Evolutionary conservation across 805 yeast genomes (phyloP).

Genomic region (Zygoascus ofunaensis): DNA sequence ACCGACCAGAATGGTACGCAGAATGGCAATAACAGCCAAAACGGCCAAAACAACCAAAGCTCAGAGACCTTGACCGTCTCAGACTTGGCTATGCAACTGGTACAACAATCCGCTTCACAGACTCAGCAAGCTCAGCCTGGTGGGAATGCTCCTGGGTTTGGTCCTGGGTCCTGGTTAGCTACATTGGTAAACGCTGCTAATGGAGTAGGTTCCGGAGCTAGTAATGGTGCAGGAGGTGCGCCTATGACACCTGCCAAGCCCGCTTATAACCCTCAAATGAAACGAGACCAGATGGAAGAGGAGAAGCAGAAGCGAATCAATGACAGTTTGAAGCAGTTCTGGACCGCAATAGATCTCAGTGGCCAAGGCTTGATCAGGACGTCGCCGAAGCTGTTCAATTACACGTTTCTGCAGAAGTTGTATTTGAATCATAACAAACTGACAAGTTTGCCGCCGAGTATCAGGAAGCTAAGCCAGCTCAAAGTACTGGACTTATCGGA

Average conservation of each 20-base stretch:
- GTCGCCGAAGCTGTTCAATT: conserved; percentile 67
- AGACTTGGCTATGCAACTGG: conserved; percentile 32
- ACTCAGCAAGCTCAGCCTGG: neutral
- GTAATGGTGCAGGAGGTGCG: conserved; percentile 21
- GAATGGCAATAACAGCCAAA: neutral
- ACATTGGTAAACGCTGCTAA: neutral
- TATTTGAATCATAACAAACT: conserved; percentile 82
- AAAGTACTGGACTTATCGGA: conserved; percentile 79
- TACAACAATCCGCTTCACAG: conserved; percentile 14
- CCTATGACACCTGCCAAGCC: conserved; percentile 16
- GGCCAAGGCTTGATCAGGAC: conserved; percentile 75
- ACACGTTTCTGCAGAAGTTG: conserved; percentile 74
- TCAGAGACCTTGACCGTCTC: conserved; percentile 28
- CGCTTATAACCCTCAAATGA: conserved; percentile 21
- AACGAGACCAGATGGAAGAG: conserved; percentile 32
- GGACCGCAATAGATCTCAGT: conserved; percentile 90
- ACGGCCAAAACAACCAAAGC: conserved; percentile 17
- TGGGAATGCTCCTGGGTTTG: neutral
- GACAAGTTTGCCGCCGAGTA: conserved; percentile 53
- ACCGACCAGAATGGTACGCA: neutral
- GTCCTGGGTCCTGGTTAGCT: neutral
- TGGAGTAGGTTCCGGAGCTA: conserved; percentile 1
- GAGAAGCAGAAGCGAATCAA: conserved; percentile 32
- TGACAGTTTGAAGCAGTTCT: conserved; percentile 54
- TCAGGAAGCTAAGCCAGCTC: conserved; percentile 60